Base-by-base conservation (phyloP, 352 stramenopile species). In the Globisporangium paroecandrum region DNA sequence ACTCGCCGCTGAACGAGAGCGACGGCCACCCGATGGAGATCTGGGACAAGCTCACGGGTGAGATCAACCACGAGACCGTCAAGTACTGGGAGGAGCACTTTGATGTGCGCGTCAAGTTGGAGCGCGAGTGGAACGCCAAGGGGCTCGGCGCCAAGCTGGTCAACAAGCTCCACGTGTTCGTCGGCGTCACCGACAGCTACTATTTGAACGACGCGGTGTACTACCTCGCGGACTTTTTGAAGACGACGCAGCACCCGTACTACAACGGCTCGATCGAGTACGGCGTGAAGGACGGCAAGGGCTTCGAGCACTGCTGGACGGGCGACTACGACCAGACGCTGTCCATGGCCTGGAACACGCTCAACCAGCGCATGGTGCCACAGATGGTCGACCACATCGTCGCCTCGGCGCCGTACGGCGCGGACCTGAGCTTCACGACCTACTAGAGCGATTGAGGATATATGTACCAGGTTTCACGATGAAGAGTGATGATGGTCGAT, bases 221-320 rank as follows among this genome's bases (percentile, higher is more conserved):
- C 68, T 73, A 82, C 61, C 77, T 91, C 3, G 82, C 89, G 41
- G 81, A 88, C 32, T 90, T 89, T 47, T 65, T 91, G 18, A 72
- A 87, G 61, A 82, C 68, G n/a, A 91, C 83, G 7, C 68, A 24
- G 4, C 70, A 81, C 58, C 81, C 83, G 63, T 91, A 83, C 69
- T 91, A 87, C 72, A 91, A 91, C 25, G 83, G 83, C 20, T 85
- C 77, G 6, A 89, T 91, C 62, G 80, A 87, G 60, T 91, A 91
- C 49, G 83, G 83, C 47, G 74, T 91, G 60, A 73, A 71, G 7
- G 78, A 90, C 43, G 83, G 83, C 58, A 86, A 85, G 46, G 83
- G 83, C 6, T 91, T 78, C 57, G 83, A 90, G 73, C 83, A 91
- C 70, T 91, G 83, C 77, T 91, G 83, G 83, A 91, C 81, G 0